These are phyloP conservation scores for Xylaria curta DNA, from an alignment of 495 filamentous ascomycete genomes.

Conservation along the genomic window DNA sequence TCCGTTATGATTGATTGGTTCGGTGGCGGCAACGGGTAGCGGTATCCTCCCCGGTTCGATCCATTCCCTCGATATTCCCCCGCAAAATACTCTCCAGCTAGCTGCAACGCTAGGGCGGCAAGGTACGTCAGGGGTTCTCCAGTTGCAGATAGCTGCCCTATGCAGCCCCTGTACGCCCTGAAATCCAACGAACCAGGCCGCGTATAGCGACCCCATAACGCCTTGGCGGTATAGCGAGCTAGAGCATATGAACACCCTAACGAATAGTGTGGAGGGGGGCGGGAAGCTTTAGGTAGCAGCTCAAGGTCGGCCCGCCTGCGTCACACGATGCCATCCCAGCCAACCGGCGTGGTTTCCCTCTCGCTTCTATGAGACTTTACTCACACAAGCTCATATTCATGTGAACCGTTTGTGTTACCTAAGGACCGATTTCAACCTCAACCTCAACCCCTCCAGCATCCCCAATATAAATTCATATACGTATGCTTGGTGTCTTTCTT, in stretches of 20 bases:
- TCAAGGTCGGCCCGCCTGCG: background rate
- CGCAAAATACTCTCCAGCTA: constrained; percentile 17
- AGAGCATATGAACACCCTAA: background rate
- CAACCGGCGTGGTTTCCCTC: background rate
- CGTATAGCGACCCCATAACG: background rate
- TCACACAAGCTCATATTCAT: background rate
- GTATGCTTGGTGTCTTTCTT: background rate
- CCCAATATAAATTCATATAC: background rate
- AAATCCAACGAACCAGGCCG: constrained; percentile 12
- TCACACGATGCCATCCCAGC: constrained; percentile 14
- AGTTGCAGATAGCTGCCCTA: constrained; percentile 11
- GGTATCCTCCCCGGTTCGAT: background rate
- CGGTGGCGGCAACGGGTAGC: background rate
- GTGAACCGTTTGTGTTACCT: background rate
- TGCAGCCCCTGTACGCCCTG: constrained; percentile 15
- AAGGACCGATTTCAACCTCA: background rate
- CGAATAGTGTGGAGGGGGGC: background rate
- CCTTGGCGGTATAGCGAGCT: constrained; percentile 6
- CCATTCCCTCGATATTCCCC: constrained; percentile 5
- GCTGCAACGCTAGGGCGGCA: constrained; percentile 9
- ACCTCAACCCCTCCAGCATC: background rate
- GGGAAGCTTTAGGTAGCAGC: background rate
- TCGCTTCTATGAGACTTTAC: constrained; percentile 8
- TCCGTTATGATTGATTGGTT: constrained; percentile 12
- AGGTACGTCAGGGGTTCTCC: constrained; percentile 4